A percentile compares a stretch with the other conserved stretches of the same genome.
Evolutionary conservation across 371 early-diverging fungal genomes (phyloP).

Genomic region (Syncephalastrum contaminatum): DNA sequence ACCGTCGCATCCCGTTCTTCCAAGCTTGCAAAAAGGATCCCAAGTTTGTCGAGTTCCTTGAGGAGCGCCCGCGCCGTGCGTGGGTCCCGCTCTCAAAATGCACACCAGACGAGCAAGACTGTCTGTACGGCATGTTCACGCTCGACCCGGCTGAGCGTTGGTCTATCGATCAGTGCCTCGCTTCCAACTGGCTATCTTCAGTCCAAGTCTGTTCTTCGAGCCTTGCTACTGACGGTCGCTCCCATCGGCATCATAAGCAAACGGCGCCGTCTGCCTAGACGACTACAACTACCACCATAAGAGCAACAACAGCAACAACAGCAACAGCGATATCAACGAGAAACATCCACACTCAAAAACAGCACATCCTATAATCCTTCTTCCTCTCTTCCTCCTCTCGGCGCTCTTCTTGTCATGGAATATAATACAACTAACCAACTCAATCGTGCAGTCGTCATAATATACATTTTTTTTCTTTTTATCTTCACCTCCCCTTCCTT

Average conservation of each 20-base stretch:
- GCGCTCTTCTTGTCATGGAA: too few species aligned
- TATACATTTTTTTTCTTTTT: too few species aligned
- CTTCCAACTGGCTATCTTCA: slow-evolving; percentile 42
- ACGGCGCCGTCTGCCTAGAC: too few species aligned
- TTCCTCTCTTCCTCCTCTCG: too few species aligned
- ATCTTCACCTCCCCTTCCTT: too few species aligned
- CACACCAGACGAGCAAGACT: slow-evolving; percentile 23
- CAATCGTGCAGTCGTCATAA: too few species aligned
- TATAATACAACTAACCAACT: too few species aligned
- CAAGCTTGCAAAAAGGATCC: slow-evolving; percentile 55
- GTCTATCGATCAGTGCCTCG: slow-evolving; percentile 41
- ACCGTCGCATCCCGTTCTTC: slow-evolving; percentile 40
- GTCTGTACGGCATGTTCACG: slow-evolving; percentile 49
- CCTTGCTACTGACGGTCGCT: slow-evolving; percentile 1
- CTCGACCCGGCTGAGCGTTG: slow-evolving; percentile 43
- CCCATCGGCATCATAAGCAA: slow-evolving; percentile 12
- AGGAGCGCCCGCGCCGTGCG: slow-evolving; percentile 7
- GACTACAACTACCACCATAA: too few species aligned
- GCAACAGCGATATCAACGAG: too few species aligned
- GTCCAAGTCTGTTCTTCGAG: slow-evolving; percentile 9
- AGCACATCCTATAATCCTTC: too few species aligned
- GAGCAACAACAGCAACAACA: too few species aligned
- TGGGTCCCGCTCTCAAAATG: slow-evolving; percentile 62
- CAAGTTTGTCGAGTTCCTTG: slow-evolving; percentile 67
- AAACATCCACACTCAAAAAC: too few species aligned